Base-by-base conservation (phyloP, 1,284 basidiomycete species). In the Phellopilus nigrolimitatus region DNA sequence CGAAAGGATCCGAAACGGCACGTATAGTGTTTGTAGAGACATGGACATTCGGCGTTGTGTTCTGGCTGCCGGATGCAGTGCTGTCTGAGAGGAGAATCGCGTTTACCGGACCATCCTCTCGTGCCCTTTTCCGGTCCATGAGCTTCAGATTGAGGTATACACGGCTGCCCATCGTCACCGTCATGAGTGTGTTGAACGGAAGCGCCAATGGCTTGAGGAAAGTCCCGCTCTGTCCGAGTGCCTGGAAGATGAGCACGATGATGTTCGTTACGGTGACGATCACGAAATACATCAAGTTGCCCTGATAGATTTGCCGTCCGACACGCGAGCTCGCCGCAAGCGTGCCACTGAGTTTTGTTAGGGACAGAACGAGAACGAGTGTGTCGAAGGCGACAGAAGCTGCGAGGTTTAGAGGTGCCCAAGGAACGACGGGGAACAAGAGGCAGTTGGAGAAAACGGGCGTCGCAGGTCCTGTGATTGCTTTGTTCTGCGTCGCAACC, bases 111-210 rank as follows among this genome's bases (percentile, higher is more conserved):
- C n/a, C n/a, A n/a, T n/a, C n/a, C n/a, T n/a, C n/a, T n/a, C n/a
- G n/a, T n/a, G n/a, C n/a, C n/a, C n/a, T n/a, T n/a, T n/a, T n/a
- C n/a, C 21, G 38, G 10, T 39, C 27, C 33, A 61, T 55, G 28
- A 60, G 60, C 49, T 56, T 59, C 19, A 62, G 57, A 52, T 62
- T 62, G 47, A 67, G 60, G 53, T 63, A 68, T 7, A 66, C 61
- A 15, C 64, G 62, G 8, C 61, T 60, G 6, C 64, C 64, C 63
- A 67, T 66, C 12, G 67, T 59, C 53, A 64, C 65, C 45, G 65
- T 62, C 47, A 68, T 59, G 33, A 68, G 47, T 17, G 65, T 60
- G 22, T 62, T 62, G 54, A 67, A 66, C 3, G 64, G 64, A 17
- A 63, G 57, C 19, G 61, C 60, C 12, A 61, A 58, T 30, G 64